phyloP scores from a whole-genome alignment of 2,329 filamentous ascomycete species.

The Helotiales sp. region DNA sequence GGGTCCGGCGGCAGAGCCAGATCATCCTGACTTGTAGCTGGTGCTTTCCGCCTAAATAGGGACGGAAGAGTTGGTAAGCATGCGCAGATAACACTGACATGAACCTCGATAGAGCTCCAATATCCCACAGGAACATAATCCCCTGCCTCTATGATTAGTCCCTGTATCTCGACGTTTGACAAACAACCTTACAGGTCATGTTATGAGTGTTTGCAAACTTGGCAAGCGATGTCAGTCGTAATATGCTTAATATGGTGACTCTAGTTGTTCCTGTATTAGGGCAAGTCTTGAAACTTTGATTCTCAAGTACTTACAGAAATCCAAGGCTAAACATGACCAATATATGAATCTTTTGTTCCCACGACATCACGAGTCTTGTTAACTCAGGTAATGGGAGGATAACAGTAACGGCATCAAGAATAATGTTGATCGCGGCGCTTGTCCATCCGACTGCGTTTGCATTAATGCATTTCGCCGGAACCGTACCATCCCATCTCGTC shows the following conservation, averaged over 20 bases:
- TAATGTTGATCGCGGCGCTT: conserved; percentile 59
- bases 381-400: conserved; percentile 55
- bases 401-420: conserved; percentile 57
- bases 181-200: conserved; percentile 23
- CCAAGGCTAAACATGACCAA: conserved; percentile 57
- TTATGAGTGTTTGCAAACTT: conserved; percentile 33
- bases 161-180: background rate
- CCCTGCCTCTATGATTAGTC: conserved; percentile 12
- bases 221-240: conserved; percentile 27
- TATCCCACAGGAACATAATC: conserved; percentile 30
- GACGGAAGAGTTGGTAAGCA: conserved; percentile 29
- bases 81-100: conserved; percentile 32
- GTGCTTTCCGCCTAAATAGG: conserved; percentile 11
- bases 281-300: background rate
- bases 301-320: conserved; percentile 40
- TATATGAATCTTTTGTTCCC: conserved; percentile 54
- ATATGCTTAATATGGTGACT: conserved; percentile 32
- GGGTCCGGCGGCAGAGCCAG: background rate
- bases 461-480: conserved; percentile 54
- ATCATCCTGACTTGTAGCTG: background rate
- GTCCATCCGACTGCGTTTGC: conserved; percentile 56
- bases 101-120: conserved; percentile 35
- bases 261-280: conserved; percentile 6
- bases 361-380: conserved; percentile 49
- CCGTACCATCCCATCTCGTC: conserved; percentile 55